Conservation (phyloP, 2,329 filamentous ascomycete genomes). For the Eutypa lata region DNA sequence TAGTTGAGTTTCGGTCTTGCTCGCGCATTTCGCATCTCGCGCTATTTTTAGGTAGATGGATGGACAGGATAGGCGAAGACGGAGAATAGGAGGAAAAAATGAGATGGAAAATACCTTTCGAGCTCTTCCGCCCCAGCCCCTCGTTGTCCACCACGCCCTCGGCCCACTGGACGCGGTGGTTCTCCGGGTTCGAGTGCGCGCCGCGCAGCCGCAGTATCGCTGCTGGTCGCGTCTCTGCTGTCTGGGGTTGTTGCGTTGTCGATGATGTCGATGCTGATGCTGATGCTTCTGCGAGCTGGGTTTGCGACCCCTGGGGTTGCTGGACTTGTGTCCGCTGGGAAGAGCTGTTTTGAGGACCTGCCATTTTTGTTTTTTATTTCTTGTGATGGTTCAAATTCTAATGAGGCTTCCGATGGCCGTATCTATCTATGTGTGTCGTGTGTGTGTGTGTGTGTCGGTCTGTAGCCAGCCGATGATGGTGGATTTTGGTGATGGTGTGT, state of each 20-base stretch:
- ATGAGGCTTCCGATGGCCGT: too few species aligned
- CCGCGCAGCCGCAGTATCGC: constrained; percentile 53
- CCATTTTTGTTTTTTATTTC: constrained; percentile 1
- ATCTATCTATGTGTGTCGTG: too few species aligned
- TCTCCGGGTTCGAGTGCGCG: constrained; percentile 39
- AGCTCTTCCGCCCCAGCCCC: constrained; percentile 87
- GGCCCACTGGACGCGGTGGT: constrained; percentile 83
- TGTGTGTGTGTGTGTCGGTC: too few species aligned
- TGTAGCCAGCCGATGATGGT: too few species aligned
- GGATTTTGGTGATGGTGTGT: too few species aligned
- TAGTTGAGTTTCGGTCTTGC: not conserved
- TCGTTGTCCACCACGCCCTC: constrained; percentile 95
- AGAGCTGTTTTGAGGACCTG: constrained; percentile 6
- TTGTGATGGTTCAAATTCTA: too few species aligned
- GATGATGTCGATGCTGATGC: constrained; percentile 28
- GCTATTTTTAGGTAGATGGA: not conserved
- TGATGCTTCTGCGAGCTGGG: constrained; percentile 20
- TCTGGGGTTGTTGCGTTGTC: constrained; percentile 24
- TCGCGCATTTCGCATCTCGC: not conserved
- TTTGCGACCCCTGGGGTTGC: constrained; percentile 27
- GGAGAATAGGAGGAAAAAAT: too few species aligned
- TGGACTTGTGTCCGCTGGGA: constrained; percentile 5
- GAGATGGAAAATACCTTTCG: constrained; percentile 90
- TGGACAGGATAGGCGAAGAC: constrained; percentile 18
- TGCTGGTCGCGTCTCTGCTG: constrained; percentile 14